Base-by-base conservation (phyloP, 2,329 filamentous ascomycete genomes). In the Aureobasidium sp. region DNA sequence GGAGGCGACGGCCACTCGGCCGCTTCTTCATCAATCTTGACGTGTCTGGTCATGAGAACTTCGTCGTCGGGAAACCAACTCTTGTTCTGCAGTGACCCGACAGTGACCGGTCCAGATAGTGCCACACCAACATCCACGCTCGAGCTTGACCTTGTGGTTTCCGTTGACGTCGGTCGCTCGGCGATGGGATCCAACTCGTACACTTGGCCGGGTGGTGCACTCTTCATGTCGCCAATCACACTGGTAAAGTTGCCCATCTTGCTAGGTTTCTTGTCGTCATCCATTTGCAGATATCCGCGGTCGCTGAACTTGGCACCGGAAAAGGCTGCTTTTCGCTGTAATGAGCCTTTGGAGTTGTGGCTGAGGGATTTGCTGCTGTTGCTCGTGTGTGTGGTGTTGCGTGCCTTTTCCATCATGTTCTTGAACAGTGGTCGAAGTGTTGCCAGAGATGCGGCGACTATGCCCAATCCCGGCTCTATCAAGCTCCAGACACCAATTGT, bases 381-480 rank as follows among this genome's bases (percentile, higher is more conserved):
- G 11, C 42, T 58, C 4, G 37, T n/a, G 20, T 58, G 39, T 25
- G 41, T 48, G 1, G 41, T 39, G 52, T 34, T 56, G 20, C 55
- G 55, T n/a, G 31, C 42, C 22, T 42, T 47, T 4, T 51, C 57
- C 34, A 51, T 17, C 57, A 49, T 51, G 22, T 37, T 41, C n/a
- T 41, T 62, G 60, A 62, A 56, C 1, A 75, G 65, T 3, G 73
- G 71, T n/a, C 72, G 68, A 14, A 73, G 64, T 2, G 72, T 70
- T 6, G 71, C 69, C 7, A 72, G 63, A 3, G 68, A 72, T 11
- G 71, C 69, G 42, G 73, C 72, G n/a, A 67, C 65, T 9, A 73
- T 70, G n/a, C 70, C 71, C 5, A 74, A 60, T 9, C 70, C 71
- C 31, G 68, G 68, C 62, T 75, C 73, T 29, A 69, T 62, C 42